Percentiles rank a stretch among this genome's conserved stretches.
phyloP scores from a whole-genome alignment of 23 red algal genomes.

The Chondrus crispus region DNA sequence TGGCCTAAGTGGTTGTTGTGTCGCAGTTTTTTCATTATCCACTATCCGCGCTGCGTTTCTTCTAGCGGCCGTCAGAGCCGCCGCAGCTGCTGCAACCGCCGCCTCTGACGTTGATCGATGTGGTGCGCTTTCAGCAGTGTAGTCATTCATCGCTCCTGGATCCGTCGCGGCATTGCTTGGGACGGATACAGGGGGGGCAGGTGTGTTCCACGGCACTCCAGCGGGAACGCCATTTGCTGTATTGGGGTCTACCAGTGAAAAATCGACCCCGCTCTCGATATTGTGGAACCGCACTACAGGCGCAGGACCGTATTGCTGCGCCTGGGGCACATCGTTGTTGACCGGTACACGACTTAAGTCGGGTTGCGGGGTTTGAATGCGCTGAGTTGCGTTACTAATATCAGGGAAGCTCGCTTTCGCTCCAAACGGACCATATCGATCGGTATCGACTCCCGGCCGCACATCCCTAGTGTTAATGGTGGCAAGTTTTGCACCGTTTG shows the following conservation, averaged over 20 bases:
- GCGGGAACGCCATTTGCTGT: neutral
- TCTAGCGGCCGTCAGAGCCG: neutral
- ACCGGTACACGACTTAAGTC: neutral
- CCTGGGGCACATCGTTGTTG: conserved; percentile 7
- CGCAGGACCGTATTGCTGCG: neutral
- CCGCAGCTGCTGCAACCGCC: neutral
- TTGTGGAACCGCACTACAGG: conserved; percentile 1
- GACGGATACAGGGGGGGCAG: no score
- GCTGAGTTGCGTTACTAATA: neutral
- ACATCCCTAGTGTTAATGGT: conserved; percentile 73
- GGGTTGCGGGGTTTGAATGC: neutral
- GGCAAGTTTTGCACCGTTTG: conserved; percentile 77
- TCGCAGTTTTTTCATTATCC: neutral
- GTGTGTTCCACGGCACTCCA: no score
- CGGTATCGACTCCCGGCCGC: conserved; percentile 82
- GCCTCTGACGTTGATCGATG: neutral
- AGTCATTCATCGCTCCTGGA: neutral
- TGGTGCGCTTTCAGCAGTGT: neutral
- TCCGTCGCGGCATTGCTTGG: neutral
- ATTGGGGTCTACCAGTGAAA: neutral
- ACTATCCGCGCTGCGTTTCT: neutral
- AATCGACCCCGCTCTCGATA: conserved; percentile 38
- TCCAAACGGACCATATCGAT: conserved; percentile 75
- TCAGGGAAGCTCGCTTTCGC: neutral
- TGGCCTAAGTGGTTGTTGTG: neutral